Conservation (phyloP, 257 asterid genomes). For the Nicotiana otophora region DNA sequence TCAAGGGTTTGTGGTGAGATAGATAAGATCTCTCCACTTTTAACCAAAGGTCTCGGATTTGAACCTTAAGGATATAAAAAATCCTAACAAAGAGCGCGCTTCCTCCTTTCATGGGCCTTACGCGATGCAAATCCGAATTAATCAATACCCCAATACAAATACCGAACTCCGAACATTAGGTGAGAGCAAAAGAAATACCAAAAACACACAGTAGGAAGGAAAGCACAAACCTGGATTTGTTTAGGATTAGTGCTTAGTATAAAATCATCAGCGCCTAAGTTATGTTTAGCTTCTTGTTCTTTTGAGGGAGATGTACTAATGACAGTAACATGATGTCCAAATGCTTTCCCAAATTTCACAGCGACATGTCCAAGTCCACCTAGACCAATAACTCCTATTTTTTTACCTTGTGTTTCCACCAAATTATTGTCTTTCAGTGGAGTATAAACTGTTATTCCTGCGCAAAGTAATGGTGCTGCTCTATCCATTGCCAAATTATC, state of each 20-base stretch:
- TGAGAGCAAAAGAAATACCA: no score
- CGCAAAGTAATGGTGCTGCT: constrained; percentile 78
- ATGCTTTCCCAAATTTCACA: constrained; percentile 72
- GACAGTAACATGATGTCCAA: constrained; percentile 70
- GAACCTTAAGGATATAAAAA: no score
- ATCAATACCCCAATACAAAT: no score
- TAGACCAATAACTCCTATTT: constrained; percentile 60
- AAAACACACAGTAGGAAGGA: not conserved
- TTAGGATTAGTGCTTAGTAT: constrained; percentile 49
- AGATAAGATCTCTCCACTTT: no score
- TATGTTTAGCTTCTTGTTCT: constrained; percentile 63
- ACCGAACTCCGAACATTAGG: no score
- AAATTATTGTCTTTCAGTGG: constrained; percentile 64
- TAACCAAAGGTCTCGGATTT: no score
- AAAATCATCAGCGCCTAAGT: constrained; percentile 76
- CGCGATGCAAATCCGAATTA: no score
- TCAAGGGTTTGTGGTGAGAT: no score
- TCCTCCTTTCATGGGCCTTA: no score
- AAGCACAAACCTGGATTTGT: constrained; percentile 54
- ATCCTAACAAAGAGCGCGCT: no score
- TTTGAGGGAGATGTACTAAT: constrained; percentile 84
- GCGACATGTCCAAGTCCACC: constrained; percentile 88
- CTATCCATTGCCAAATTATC: constrained; percentile 74
- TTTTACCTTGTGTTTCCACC: constrained; percentile 40
- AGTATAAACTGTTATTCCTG: constrained; percentile 63